Evolutionary conservation across 2,329 filamentous ascomycete species (phyloP).

Genomic region (Colletotrichum salicis): DNA sequence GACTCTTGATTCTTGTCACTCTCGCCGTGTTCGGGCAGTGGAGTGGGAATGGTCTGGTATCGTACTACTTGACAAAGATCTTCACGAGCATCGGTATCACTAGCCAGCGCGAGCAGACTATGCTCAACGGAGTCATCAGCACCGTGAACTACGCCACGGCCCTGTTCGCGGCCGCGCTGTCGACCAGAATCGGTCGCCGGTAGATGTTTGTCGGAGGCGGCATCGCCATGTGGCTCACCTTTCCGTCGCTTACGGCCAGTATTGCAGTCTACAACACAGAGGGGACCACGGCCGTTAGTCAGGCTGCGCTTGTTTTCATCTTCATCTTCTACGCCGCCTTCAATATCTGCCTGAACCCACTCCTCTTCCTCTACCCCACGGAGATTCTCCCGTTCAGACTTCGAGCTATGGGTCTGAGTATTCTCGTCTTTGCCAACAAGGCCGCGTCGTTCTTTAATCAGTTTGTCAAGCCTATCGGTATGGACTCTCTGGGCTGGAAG

Average conservation of each 20-base stretch:
- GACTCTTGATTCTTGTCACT: constrained; percentile 38
- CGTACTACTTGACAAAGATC: constrained; percentile 51
- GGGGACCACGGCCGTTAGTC: not conserved
- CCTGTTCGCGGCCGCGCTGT: not conserved
- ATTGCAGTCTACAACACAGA: constrained; percentile 21
- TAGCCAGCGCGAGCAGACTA: constrained; percentile 46
- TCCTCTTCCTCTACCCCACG: not conserved
- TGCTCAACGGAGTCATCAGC: constrained; percentile 49
- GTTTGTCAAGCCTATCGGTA: not conserved
- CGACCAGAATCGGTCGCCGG: constrained; percentile 5
- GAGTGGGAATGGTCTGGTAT: constrained; percentile 46
- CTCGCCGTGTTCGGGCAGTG: constrained; percentile 42
- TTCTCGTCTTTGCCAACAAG: not conserved
- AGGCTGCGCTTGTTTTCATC: not conserved
- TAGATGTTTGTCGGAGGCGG: constrained; percentile 45
- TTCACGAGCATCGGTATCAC: constrained; percentile 44
- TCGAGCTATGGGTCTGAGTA: not conserved
- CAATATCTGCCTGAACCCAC: not conserved
- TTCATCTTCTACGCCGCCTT: not conserved
- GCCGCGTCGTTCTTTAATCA: not conserved
- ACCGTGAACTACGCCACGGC: constrained; percentile 12
- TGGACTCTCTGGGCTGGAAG: too few relatives aligned
- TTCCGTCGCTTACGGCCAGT: constrained; percentile 19
- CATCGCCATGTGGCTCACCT: constrained; percentile 39
- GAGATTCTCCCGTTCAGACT: not conserved